Conservation (phyloP, 192 early-diverging fungal genomes). For the Thamnidium elegans region DNA sequence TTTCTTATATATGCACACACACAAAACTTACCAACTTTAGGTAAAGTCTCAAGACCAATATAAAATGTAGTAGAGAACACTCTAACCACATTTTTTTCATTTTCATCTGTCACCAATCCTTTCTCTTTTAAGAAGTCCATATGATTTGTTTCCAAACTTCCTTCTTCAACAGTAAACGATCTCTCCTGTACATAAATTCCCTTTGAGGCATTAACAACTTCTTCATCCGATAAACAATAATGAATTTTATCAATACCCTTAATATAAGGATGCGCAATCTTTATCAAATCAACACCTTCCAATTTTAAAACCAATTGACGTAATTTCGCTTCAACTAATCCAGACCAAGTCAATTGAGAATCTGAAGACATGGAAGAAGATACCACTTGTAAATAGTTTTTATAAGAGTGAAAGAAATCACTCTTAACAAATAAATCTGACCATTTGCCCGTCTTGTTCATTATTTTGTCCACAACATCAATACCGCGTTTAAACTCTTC, state of each 20-base stretch:
- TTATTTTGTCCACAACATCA: slow-evolving; percentile 72
- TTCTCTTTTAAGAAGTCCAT: slow-evolving; percentile 27
- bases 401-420: slow-evolving; percentile 86
- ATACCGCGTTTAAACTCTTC: slow-evolving; percentile 81
- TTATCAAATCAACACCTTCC: slow-evolving; percentile 71
- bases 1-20: background rate
- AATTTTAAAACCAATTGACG: slow-evolving; percentile 83
- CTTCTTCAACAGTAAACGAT: slow-evolving; percentile 35
- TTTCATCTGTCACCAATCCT: slow-evolving; percentile 20
- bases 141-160: slow-evolving; percentile 30
- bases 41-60: slow-evolving; percentile 74
- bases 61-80: slow-evolving; percentile 86
- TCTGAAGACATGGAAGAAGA: slow-evolving; percentile 73
- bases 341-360: slow-evolving; percentile 76
- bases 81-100: slow-evolving; percentile 24
- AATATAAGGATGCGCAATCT: slow-evolving; percentile 86
- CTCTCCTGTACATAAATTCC: slow-evolving; percentile 54
- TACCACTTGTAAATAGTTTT: slow-evolving; percentile 87
- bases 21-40: slow-evolving; percentile 44
- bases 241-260: slow-evolving; percentile 78
- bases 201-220: slow-evolving; percentile 62
- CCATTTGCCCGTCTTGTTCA: slow-evolving; percentile 77
- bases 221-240: slow-evolving; percentile 61
- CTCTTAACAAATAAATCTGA: slow-evolving; percentile 81
- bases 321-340: slow-evolving; percentile 88